Evolutionary conservation across 2,329 filamentous ascomycete genomes (phyloP).

Genomic region (Aspergillus piperis): DNA sequence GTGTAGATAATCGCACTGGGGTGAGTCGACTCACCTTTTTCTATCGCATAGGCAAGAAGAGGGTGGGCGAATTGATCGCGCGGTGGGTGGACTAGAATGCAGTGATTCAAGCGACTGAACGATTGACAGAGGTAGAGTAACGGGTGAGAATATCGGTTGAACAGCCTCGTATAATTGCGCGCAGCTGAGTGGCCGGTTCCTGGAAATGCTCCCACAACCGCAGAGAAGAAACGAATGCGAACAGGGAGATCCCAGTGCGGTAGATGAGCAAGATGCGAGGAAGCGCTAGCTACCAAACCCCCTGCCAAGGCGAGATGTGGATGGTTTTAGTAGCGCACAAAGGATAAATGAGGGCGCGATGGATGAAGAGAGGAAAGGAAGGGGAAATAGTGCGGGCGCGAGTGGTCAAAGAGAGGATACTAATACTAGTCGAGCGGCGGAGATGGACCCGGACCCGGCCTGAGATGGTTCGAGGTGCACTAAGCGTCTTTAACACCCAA

Average conservation of each 20-base stretch:
- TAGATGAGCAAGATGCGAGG: background rate
- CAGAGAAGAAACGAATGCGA: background rate
- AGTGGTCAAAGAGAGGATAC: background rate
- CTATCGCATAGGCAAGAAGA: background rate
- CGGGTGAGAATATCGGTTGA: background rate
- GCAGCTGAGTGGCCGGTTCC: background rate
- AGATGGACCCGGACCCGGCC: background rate
- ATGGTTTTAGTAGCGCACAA: background rate
- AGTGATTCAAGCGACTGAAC: background rate
- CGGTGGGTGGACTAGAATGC: too few species aligned
- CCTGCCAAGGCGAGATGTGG: background rate
- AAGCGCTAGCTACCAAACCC: background rate
- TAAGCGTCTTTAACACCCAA: background rate
- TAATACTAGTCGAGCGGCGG: background rate
- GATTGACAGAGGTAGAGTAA: background rate
- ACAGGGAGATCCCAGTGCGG: background rate
- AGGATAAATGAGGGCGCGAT: background rate
- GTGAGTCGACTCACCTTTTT: background rate
- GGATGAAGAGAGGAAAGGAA: background rate
- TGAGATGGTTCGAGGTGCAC: background rate
- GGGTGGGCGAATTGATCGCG: background rate
- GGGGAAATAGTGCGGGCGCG: background rate
- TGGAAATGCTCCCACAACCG: background rate
- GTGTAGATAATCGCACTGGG: too few species aligned
- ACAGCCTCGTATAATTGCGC: background rate